These are phyloP conservation scores for Fusarium solani-melongenae DNA, from an alignment of 2,329 filamentous ascomycete genomes.

Conservation along the genomic window DNA sequence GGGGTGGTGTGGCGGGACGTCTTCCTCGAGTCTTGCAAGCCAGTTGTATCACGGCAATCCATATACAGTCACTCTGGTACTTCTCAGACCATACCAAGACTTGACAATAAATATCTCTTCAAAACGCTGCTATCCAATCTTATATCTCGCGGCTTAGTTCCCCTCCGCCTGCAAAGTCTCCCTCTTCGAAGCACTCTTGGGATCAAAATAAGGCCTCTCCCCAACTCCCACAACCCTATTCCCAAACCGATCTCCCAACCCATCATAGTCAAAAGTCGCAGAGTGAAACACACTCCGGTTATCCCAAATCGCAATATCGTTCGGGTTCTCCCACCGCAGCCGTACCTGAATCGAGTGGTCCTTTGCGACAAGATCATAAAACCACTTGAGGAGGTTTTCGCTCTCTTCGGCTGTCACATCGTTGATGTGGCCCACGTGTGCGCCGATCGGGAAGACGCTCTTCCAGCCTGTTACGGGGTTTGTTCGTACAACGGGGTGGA, in stretches of 20 bases:
- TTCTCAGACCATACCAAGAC: neutral
- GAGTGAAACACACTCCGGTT: constrained; percentile 67
- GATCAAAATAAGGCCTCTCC: constrained; percentile 64
- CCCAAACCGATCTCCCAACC: constrained; percentile 59
- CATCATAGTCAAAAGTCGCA: constrained; percentile 63
- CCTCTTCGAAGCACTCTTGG: constrained; percentile 4
- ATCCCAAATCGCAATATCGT: constrained; percentile 68
- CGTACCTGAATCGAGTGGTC: constrained; percentile 68
- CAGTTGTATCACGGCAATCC: neutral
- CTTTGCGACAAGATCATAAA: constrained; percentile 61
- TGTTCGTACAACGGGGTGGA: constrained; percentile 66
- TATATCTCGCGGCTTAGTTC: too few species aligned
- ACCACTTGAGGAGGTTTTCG: constrained; percentile 61
- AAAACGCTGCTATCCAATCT: neutral
- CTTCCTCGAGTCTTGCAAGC: neutral
- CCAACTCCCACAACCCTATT: constrained; percentile 64
- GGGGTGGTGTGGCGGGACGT: too few species aligned
- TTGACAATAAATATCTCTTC: neutral
- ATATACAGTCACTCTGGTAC: neutral
- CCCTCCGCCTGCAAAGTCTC: neutral
- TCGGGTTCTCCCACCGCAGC: constrained; percentile 54
- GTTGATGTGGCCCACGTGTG: constrained; percentile 63
- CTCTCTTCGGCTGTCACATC: constrained; percentile 60
- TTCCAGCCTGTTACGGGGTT: constrained; percentile 71
- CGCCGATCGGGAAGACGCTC: constrained; percentile 63